A percentile compares a stretch with the other conserved stretches of the same genome.
Evolutionary conservation across 768 basidiomycete species (phyloP).

Genomic region (Amanita fuliginea): DNA sequence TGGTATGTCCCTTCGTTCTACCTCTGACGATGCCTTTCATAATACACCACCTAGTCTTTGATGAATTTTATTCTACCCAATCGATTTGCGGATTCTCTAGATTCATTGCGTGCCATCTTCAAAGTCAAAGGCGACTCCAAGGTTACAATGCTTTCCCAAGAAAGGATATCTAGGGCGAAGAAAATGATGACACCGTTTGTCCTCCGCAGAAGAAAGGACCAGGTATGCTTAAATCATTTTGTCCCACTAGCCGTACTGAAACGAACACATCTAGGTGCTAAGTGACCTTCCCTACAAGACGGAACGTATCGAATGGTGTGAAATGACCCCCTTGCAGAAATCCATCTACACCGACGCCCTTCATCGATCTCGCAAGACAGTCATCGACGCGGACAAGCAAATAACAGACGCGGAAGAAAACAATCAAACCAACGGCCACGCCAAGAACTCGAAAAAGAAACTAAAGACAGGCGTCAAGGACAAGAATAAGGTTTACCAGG

Average conservation of each 20-base stretch:
- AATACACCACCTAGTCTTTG: slow-evolving; percentile 55
- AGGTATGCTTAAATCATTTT: slow-evolving; percentile 31
- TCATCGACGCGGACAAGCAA: slow-evolving; percentile 38
- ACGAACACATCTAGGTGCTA: slow-evolving; percentile 49
- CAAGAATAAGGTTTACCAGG: slow-evolving; percentile 59
- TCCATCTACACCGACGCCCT: slow-evolving; percentile 81
- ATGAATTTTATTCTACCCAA: slow-evolving; percentile 97
- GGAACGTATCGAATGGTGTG: slow-evolving; percentile 92
- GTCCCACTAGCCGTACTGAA: neutral
- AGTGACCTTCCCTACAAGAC: slow-evolving; percentile 88
- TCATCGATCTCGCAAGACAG: slow-evolving; percentile 72
- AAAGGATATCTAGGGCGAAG: slow-evolving; percentile 90
- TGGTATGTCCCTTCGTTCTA: slow-evolving; percentile 39
- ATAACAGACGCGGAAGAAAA: slow-evolving; percentile 11
- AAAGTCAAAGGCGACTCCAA: slow-evolving; percentile 93
- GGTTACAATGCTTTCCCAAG: slow-evolving; percentile 78
- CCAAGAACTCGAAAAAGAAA: slow-evolving; percentile 33
- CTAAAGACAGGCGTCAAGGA: slow-evolving; percentile 28
- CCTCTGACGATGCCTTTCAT: neutral
- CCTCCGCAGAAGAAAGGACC: slow-evolving; percentile 91
- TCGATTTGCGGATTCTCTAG: slow-evolving; percentile 70
- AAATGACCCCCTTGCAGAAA: slow-evolving; percentile 76
- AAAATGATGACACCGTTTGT: slow-evolving; percentile 99
- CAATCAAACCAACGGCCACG: slow-evolving; percentile 13
- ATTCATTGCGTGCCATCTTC: slow-evolving; percentile 86